Base-by-base conservation (phyloP, 78 protist species). In the Andalucia godoyi region DNA sequence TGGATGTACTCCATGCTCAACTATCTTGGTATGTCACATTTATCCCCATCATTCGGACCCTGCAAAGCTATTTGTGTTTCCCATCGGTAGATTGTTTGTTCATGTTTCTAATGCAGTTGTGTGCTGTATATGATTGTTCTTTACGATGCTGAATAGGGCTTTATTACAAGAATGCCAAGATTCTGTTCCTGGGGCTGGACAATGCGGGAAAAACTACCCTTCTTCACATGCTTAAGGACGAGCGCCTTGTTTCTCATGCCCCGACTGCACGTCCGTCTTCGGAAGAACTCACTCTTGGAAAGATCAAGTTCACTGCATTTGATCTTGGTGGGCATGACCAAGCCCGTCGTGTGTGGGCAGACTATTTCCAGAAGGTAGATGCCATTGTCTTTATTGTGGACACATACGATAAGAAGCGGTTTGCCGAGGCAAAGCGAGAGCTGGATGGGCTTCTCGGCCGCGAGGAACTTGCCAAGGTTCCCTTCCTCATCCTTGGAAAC, bases 141-240 rank as follows among this genome's bases (percentile, higher is more conserved):
- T 70, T n/a, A n/a, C n/a, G n/a, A n/a, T n/a, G n/a, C n/a, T n/a
- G n/a, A n/a, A n/a, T n/a, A 70, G 98, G 98, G 6, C 87, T 95
- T 17, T 76, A 73, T 34, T 52, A 77, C 60, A 96, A 96, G 84
- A 61, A 43, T 30, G 99, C 94, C 55, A 88, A 89, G 57, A 85
- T 98, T 57, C 77, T 98, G n/a, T 96, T 98, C 70, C 85, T 98
- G 12, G 99, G 99, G 32, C 75, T 98, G 27, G 99, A 98, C 85
- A 93, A 92, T 43, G 99, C 99, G 5, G 99, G 99, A 18, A 98
- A 98, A 75, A 98, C 99, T 30, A 98, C 99, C 2, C 85, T 98
- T 13, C 64, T 98, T 36, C 96, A 96, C 76, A 81, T 86, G 66
- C 75, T 98, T 10, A 87, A 88, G 77, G 86, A 87, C 34, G 62